Percentiles rank a stretch among this genome's conserved stretches.
Conservation (phyloP, 148 eudicot genomes). For the Fagopyrum tataricum region DNA sequence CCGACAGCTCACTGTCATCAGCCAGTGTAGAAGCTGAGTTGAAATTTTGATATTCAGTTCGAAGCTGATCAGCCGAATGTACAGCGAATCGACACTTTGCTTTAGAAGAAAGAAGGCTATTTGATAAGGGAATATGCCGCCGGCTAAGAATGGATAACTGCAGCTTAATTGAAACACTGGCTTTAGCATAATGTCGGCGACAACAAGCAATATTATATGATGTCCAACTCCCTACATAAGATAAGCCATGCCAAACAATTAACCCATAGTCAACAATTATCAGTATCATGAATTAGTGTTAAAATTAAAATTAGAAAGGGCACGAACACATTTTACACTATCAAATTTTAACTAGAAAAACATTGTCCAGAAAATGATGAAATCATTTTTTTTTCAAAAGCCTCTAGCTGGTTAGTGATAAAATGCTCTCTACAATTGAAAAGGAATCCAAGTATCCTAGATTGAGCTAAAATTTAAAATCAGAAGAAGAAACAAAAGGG, state of each 20-base stretch:
- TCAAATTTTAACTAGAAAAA: background rate
- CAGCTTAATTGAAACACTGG: slow-evolving; percentile 22
- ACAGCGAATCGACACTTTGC: slow-evolving; percentile 21
- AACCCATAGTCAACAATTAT: background rate
- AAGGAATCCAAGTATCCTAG: too few species aligned
- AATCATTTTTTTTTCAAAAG: too few species aligned
- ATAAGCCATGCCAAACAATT: background rate
- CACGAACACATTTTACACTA: background rate
- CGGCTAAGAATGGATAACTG: slow-evolving; percentile 20
- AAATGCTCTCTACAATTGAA: too few species aligned
- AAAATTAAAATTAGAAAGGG: background rate
- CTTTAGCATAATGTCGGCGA: slow-evolving; percentile 20
- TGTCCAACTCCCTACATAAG: slow-evolving; percentile 23
- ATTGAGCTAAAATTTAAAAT: too few species aligned
- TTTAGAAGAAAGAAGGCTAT: slow-evolving; percentile 23
- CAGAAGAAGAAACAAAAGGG: too few species aligned
- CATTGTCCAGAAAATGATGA: background rate
- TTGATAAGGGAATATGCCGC: slow-evolving; percentile 23
- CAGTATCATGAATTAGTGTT: background rate
- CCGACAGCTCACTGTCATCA: slow-evolving; percentile 30
- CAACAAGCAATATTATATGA: slow-evolving; percentile 13
- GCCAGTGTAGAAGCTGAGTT: slow-evolving; percentile 37
- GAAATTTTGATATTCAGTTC: slow-evolving; percentile 17
- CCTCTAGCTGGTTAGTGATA: too few species aligned
- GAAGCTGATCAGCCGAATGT: slow-evolving; percentile 20